Conservation (phyloP, 2,329 filamentous ascomycete species). For the Ilyonectria sp. region DNA sequence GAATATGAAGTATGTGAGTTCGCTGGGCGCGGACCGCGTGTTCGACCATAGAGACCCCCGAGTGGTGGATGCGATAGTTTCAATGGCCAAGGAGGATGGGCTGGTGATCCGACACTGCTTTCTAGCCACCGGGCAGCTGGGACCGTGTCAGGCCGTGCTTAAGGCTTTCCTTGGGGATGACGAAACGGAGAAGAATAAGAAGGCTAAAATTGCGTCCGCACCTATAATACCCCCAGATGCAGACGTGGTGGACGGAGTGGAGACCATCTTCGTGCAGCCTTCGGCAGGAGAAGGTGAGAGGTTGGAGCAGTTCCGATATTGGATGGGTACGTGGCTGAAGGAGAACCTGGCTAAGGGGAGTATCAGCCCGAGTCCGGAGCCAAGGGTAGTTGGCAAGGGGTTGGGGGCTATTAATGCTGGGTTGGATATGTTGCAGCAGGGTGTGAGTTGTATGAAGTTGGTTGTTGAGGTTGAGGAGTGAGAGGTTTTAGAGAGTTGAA, state of each 20-base stretch:
- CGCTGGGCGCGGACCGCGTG: constrained; percentile 55
- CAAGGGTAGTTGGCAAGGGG: constrained; percentile 54
- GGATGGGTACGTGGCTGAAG: constrained; percentile 57
- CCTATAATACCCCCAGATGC: constrained; percentile 51
- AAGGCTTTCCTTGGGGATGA: constrained; percentile 47
- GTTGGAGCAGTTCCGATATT: constrained; percentile 56
- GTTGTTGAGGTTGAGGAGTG: constrained; percentile 56
- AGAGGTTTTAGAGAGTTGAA: not conserved
- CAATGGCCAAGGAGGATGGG: constrained; percentile 54
- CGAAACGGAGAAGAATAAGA: constrained; percentile 4
- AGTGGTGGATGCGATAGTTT: constrained; percentile 52
- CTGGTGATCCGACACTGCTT: constrained; percentile 58
- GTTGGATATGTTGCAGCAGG: constrained; percentile 53
- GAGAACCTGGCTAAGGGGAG: constrained; percentile 50
- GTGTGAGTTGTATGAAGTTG: constrained; percentile 61
- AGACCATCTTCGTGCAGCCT: constrained; percentile 57
- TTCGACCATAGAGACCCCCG: constrained; percentile 58
- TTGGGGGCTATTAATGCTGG: constrained; percentile 55
- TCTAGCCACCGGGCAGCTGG: constrained; percentile 56
- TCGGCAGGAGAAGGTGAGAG: constrained; percentile 53
- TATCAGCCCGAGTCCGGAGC: constrained; percentile 58
- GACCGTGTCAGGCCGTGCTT: constrained; percentile 55
- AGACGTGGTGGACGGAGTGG: constrained; percentile 50
- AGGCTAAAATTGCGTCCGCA: constrained; percentile 56
- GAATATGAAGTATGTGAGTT: constrained; percentile 54